Base-by-base conservation (phyloP, 2,329 filamentous ascomycete species). In the Cadophora sp. region DNA sequence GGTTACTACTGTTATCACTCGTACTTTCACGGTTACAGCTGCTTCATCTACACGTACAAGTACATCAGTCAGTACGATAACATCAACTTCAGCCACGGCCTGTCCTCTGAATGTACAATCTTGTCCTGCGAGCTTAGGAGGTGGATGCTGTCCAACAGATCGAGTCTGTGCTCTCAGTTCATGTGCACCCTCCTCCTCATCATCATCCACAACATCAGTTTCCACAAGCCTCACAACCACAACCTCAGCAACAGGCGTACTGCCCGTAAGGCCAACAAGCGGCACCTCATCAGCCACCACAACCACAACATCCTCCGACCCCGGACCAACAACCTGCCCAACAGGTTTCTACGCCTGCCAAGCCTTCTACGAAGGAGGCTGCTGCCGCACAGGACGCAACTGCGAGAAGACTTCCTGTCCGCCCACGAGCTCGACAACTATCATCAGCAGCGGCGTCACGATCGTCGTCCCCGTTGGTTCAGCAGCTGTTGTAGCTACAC, bases 301-400 rank as follows among this genome's bases (percentile, higher is more conserved):
- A 9, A 39, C 66, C 36, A 45, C 71, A 22, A 62, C 59, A 3
- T 39, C 59, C 3, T 39, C 68, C 1, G 16, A 64, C 14, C n/a
- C 58, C 7, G 65, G 73, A 58, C 76, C 72, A 4, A 72, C 79
- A 39, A 82, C 85, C 73, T 98, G 95, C 73, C 95, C 95, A 0
- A 94, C 90, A 0, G 94, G 94, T 2, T 98, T 94, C 82, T 98
- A 98, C 79, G 90, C 93, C 60, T 98, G 95, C 79, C 87, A 90
- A 2, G 95, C 95, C 1, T 89, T 89, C 67, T 93, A 94, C 67
- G 82, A 85, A 1, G 93, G 92, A 16, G 93, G 93, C 22, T 98
- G 95, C 81, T 98, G 95, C 80, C 91, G 91, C 66, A 94, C 93
- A 0, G 94, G 93, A 1, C 88, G 94, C 22, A 87, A 97, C 80